Percentiles rank a stretch among this genome's conserved stretches.
phyloP scores from a whole-genome alignment of 495 filamentous ascomycete species.

The Clohesyomyces aquaticus region DNA sequence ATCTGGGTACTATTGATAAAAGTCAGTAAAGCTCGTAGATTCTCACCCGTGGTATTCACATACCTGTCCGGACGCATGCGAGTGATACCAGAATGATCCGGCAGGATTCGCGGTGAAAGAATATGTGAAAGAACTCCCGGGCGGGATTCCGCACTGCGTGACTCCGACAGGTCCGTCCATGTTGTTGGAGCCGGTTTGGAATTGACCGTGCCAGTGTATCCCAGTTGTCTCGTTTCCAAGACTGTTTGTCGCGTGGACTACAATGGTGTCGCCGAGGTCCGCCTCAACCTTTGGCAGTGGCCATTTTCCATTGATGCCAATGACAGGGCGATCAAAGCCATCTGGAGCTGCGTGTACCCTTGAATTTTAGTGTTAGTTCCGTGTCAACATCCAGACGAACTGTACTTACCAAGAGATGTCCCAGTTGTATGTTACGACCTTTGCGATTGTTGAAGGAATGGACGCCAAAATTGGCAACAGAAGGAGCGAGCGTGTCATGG shows the following conservation, averaged over 20 bases:
- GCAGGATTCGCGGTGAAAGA: conserved; percentile 30
- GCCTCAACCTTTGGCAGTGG: conserved; percentile 29
- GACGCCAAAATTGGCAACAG: background rate
- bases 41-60: background rate
- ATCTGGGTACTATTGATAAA: conserved; percentile 16
- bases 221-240: conserved; percentile 32
- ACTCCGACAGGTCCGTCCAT: conserved; percentile 28
- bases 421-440: conserved; percentile 10
- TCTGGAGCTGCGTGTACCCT: conserved; percentile 15
- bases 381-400: background rate
- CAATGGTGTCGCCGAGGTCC: conserved; percentile 30
- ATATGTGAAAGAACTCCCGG: conserved; percentile 25
- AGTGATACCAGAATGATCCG: conserved; percentile 44
- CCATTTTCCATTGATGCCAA: conserved; percentile 35
- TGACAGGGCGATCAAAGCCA: conserved; percentile 17
- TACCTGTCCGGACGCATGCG: conserved; percentile 24
- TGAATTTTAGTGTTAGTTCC: background rate
- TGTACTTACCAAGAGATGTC: conserved; percentile 9
- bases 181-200: conserved; percentile 10
- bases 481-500: background rate
- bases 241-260: conserved; percentile 29
- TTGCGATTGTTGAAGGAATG: conserved; percentile 1
- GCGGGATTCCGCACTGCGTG: conserved; percentile 30
- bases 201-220: conserved; percentile 30
- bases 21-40: background rate